Conservation (phyloP, 139 green algal species). For the Pycnococcus provasolii region DNA sequence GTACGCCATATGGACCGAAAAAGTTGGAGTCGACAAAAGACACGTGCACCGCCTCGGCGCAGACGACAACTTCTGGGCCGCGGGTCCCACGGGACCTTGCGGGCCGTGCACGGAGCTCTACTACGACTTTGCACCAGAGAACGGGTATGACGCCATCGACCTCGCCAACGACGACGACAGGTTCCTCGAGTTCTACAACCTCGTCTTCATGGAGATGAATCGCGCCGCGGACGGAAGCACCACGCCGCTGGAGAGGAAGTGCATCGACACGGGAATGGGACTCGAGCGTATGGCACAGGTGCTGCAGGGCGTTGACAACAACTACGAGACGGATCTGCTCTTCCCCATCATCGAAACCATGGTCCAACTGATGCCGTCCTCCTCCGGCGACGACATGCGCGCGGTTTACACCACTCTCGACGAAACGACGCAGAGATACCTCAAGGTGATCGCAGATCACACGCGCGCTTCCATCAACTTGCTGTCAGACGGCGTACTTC, state of each 20-base stretch:
- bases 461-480: constrained; percentile 70
- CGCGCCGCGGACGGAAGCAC: constrained; percentile 48
- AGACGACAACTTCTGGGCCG: constrained; percentile 90
- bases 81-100: constrained; percentile 72
- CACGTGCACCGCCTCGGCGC: constrained; percentile 72
- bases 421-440: constrained; percentile 31
- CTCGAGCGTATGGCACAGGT: constrained; percentile 92
- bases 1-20: constrained; percentile 62
- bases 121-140: constrained; percentile 84
- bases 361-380: constrained; percentile 17
- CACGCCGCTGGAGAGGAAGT: constrained; percentile 62
- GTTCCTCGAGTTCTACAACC: constrained; percentile 61
- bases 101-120: constrained; percentile 93
- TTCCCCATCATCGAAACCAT: constrained; percentile 68
- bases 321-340: constrained; percentile 93
- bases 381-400: too few species aligned
- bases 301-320: constrained; percentile 74
- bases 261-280: constrained; percentile 93
- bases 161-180: constrained; percentile 36
- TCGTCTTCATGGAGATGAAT: constrained; percentile 79
- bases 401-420: constrained; percentile 41
- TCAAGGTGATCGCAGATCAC: constrained; percentile 71
- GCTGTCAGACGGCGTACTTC: constrained; percentile 61
- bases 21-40: constrained; percentile 53
- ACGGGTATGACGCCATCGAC: constrained; percentile 33